Evolutionary conservation across 176 grass and related monocot genomes (phyloP), one percentile per base, ranked within the genome.

Genomic region (Aegilops tauschii): DNA sequence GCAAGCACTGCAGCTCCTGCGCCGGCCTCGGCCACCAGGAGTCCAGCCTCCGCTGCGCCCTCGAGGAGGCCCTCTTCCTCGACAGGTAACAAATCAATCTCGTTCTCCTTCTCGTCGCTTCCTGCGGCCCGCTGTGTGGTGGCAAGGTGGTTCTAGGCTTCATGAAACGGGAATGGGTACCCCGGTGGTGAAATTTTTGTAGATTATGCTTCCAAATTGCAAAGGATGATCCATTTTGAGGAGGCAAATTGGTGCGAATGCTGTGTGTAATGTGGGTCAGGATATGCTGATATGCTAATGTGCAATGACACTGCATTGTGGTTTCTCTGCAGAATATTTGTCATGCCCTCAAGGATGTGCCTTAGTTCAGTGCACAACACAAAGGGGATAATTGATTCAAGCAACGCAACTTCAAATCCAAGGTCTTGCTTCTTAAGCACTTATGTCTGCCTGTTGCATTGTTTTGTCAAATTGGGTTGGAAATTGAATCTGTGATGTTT

Each of bases 1-100:
- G 96, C 1, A 98, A 98, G 84, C 90, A 93, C 47, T 98, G 96
- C 85, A 85, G 83, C 66, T 85, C 86, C 36, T 96, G 94, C 90
- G 92, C 96, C n/a, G 96, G 94, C 2, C 87, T 98, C 25, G 94
- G 92, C 16, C 93, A 94, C 87, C 93, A 96, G 86, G 93, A 98
- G 85, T 94, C 96, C 64, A 96, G 93, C 92, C 88, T 98, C 42
- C 86, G 96, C 65, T 98, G 96, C 84, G 96, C 96, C 78, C 96
- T 98, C 65, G 96, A 98, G 84, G 96, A 96, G 80, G 96, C 96
- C 52, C 85, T 98, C 50, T 95, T 93, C 83, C 96, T 98, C 30
- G 82, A 91, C 61, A 94, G 96, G 93, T 96, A 59, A 12, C 31
- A 13, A 11, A 20, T 31, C 16, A 31, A 34, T 69, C 39, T 54